Percentiles rank a stretch among this genome's conserved stretches.
phyloP scores from a whole-genome alignment of 2,329 filamentous ascomycete genomes.

The Paecilomyces sp. region DNA sequence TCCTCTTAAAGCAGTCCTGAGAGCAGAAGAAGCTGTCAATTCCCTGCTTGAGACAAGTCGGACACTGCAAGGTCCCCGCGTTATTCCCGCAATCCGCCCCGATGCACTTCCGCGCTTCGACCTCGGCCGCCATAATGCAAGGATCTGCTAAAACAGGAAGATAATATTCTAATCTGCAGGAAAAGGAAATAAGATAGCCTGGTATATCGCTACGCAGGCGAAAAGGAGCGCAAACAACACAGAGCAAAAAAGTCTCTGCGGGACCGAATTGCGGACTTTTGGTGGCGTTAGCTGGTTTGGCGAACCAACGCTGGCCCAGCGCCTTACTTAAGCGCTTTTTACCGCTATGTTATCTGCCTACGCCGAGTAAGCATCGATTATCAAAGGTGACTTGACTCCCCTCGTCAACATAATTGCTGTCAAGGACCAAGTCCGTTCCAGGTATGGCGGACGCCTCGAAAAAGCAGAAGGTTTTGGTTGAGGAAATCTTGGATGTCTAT shows the following conservation, averaged over 20 bases:
- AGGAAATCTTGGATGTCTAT: slow-evolving; percentile 73
- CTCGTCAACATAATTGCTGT: not conserved
- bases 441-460: slow-evolving; percentile 6
- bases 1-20: slow-evolving; percentile 97
- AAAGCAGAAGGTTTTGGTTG: slow-evolving; percentile 61
- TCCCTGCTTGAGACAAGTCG: slow-evolving; percentile 84
- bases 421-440: not conserved
- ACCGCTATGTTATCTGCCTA: not conserved
- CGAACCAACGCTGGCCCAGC: not conserved
- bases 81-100: slow-evolving; percentile 81
- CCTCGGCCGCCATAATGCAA: slow-evolving; percentile 21
- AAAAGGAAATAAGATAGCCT: not conserved
- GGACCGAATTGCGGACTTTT: not conserved
- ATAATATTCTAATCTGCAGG: not conserved
- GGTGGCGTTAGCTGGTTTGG: not conserved
- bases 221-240: not conserved
- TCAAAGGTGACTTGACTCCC: not conserved
- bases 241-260: not conserved
- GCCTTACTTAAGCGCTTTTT: not conserved
- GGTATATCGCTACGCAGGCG: not conserved
- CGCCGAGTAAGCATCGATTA: not conserved
- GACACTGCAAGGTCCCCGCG: slow-evolving; percentile 81
- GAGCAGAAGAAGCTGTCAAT: slow-evolving; percentile 95
- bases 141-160: not conserved
- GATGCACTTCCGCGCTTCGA: slow-evolving; percentile 51